Percentiles rank a stretch among this genome's conserved stretches.
Conservation (phyloP, 2,329 filamentous ascomycete species). For the Ceratocystis papillata region DNA sequence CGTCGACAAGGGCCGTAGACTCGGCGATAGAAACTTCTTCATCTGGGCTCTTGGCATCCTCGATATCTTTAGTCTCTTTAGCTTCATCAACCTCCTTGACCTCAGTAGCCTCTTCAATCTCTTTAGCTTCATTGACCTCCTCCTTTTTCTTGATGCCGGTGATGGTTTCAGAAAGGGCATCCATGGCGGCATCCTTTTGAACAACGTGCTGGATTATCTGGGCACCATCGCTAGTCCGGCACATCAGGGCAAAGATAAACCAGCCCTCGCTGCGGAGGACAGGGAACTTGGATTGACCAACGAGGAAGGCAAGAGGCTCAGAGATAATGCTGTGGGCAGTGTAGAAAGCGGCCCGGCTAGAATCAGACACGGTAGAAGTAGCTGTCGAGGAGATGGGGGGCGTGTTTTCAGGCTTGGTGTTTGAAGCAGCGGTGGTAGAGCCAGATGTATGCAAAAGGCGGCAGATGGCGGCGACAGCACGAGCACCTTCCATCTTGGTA, state of each 20-base stretch:
- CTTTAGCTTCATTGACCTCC: conserved; percentile 22
- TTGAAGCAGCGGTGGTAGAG: conserved; percentile 28
- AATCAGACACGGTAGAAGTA: conserved; percentile 23
- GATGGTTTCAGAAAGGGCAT: conserved; percentile 15
- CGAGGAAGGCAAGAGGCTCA: conserved; percentile 40
- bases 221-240: conserved; percentile 41
- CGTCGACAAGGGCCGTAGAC: conserved; percentile 29
- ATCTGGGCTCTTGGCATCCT: conserved; percentile 6
- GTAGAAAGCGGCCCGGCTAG: conserved; percentile 37
- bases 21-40: conserved; percentile 26
- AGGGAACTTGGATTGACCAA: conserved; percentile 49
- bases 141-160: conserved; percentile 18
- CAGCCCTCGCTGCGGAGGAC: conserved; percentile 49
- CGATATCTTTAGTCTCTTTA: background rate
- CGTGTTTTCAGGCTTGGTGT: background rate
- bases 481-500: conserved; percentile 49
- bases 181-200: conserved; percentile 25
- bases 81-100: conserved; percentile 21
- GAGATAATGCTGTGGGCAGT: conserved; percentile 35
- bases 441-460: conserved; percentile 39
- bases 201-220: conserved; percentile 38
- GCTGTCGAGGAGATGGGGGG: conserved; percentile 20
- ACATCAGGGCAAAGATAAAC: conserved; percentile 53
- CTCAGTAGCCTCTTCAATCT: background rate
- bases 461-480: conserved; percentile 43